Percentiles rank a stretch among this genome's conserved stretches.
Conservation (phyloP, 495 filamentous ascomycete genomes). For the Tuber melanosporum region DNA sequence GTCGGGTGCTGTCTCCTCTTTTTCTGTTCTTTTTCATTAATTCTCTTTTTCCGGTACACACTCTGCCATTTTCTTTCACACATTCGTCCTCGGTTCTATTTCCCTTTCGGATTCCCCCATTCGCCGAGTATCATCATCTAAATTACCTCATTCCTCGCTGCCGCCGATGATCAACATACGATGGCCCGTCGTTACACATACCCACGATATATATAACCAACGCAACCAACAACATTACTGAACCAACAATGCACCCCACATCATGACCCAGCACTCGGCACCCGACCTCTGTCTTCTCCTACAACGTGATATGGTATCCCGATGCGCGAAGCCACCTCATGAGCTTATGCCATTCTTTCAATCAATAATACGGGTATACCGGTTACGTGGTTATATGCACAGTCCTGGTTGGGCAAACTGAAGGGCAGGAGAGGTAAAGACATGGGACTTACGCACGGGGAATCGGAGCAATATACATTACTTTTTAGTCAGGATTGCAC, state of each 20-base stretch:
- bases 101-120: background rate
- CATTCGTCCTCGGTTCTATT: background rate
- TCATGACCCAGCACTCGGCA: background rate
- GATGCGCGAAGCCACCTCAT: background rate
- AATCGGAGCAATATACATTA: background rate
- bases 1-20: background rate
- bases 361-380: background rate
- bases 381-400: background rate
- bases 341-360: background rate
- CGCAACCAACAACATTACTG: background rate
- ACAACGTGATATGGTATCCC: background rate
- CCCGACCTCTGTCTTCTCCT: background rate
- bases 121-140: background rate
- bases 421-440: background rate
- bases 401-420: background rate
- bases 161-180: background rate
- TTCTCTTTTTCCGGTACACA: background rate
- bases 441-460: background rate
- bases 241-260: background rate
- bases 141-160: background rate
- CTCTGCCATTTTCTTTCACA: background rate
- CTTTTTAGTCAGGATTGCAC: background rate
- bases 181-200: background rate
- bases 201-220: background rate
- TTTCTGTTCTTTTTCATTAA: background rate